These are phyloP conservation scores for Usnea hakonensis DNA, from an alignment of 495 filamentous ascomycete species.

Conservation along the genomic window DNA sequence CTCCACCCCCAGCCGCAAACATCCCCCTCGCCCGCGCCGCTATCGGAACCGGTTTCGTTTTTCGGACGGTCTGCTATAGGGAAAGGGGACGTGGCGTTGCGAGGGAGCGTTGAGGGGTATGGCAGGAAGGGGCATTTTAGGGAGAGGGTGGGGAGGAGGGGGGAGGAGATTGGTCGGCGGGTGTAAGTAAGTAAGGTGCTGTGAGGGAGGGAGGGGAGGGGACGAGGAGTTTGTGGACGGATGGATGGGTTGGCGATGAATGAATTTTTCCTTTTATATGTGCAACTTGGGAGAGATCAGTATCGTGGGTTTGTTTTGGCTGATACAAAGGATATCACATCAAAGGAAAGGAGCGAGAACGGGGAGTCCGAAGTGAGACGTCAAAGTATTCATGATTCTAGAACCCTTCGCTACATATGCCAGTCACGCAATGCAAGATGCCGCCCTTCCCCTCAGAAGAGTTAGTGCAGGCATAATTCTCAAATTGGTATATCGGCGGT, in stretches of 20 bases:
- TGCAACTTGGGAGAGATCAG: too few relatives aligned
- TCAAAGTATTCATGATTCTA: too few relatives aligned
- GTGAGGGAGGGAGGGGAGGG: too few relatives aligned
- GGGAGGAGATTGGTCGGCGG: not conserved
- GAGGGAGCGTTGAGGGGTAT: not conserved
- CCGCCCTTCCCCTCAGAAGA: not conserved
- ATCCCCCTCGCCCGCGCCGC: not conserved
- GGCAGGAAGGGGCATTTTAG: not conserved
- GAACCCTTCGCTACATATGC: not conserved
- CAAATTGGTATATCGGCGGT: constrained; percentile 1
- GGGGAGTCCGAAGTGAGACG: too few relatives aligned
- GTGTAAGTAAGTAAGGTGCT: too few relatives aligned
- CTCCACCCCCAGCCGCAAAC: not conserved
- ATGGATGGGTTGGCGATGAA: too few relatives aligned
- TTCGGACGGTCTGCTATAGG: not conserved
- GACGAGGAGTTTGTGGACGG: too few relatives aligned
- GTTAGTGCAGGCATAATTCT: not conserved
- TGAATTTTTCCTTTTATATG: too few relatives aligned
- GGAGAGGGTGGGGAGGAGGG: constrained; percentile 5
- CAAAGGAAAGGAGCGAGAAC: too few relatives aligned
- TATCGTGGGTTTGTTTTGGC: too few relatives aligned
- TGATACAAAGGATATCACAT: too few relatives aligned
- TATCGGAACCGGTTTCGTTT: not conserved
- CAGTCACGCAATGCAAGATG: not conserved
- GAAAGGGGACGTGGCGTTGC: not conserved